Conservation (phyloP, 768 basidiomycete genomes). For the Saitozyma podzolica region DNA sequence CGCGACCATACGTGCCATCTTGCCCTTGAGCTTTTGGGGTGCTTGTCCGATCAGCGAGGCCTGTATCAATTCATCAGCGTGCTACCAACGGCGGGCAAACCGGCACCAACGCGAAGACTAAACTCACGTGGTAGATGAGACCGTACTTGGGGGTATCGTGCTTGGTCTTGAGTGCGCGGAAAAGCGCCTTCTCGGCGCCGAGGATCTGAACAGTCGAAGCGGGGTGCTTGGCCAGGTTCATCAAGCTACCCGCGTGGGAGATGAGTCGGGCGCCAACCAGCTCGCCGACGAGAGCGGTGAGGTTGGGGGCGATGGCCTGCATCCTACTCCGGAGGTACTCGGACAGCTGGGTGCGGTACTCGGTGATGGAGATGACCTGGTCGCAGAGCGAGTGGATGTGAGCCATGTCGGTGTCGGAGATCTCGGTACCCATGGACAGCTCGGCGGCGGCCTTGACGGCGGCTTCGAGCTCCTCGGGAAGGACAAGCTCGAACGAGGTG, state of each 20-base stretch:
- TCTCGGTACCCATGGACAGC: conserved; percentile 99
- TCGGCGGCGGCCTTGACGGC: conserved; percentile 93
- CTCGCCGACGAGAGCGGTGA: conserved; percentile 80
- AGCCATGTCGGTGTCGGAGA: conserved; percentile 91
- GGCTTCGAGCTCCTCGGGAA: conserved; percentile 96
- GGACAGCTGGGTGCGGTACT: conserved; percentile 89
- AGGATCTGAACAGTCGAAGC: conserved; percentile 59
- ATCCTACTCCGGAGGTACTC: conserved; percentile 98
- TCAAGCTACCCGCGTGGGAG: conserved; percentile 58
- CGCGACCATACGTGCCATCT: conserved; percentile 99
- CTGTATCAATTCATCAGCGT: conserved; percentile 52
- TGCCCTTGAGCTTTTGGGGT: conserved; percentile 96
- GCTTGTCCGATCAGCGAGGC: conserved; percentile 96
- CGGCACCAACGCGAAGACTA: too few species aligned
- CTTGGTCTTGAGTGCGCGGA: conserved; percentile 58
- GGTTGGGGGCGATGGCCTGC: conserved; percentile 95
- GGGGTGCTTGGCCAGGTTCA: conserved; percentile 57
- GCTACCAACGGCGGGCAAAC: not conserved
- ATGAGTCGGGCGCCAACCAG: conserved; percentile 74
- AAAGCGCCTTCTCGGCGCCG: conserved; percentile 58
- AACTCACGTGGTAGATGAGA: conserved; percentile 89
- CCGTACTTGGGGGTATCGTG: conserved; percentile 78
- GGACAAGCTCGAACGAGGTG: conserved; percentile 81
- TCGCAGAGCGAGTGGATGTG: conserved; percentile 97
- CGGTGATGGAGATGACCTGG: conserved; percentile 94